These are phyloP conservation scores for Prunus padus DNA, from an alignment of 306 rosid species.

Conservation along the genomic window DNA sequence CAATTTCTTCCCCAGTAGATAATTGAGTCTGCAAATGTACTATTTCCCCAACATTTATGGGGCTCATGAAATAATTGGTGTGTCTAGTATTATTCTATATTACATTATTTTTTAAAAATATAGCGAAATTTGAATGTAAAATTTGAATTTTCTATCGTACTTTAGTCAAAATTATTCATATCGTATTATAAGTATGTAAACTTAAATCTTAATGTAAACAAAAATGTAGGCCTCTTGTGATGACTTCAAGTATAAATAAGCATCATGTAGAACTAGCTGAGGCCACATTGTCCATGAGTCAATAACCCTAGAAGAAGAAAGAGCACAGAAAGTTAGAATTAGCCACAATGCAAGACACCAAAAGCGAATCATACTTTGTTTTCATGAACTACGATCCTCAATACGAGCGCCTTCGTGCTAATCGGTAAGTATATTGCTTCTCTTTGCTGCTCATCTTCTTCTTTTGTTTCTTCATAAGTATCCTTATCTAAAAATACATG, in stretches of 20 bases:
- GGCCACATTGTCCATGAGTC: background rate
- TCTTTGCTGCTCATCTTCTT: background rate
- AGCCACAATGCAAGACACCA: constrained; percentile 44
- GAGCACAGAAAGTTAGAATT: background rate
- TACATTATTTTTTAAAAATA: rapidly evolving
- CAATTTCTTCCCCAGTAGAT: background rate
- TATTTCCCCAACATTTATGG: background rate
- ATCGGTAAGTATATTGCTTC: constrained; percentile 45
- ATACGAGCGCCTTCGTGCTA: constrained; percentile 66
- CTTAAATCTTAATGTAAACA: background rate
- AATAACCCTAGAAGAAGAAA: background rate
- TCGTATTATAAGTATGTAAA: no score
- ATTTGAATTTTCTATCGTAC: no score
- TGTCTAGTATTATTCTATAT: no score
- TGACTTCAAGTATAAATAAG: background rate
- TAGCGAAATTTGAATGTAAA: background rate
- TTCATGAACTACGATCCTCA: constrained; percentile 90
- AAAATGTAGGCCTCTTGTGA: background rate
- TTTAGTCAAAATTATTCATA: no score
- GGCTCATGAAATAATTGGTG: background rate
- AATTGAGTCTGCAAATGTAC: background rate
- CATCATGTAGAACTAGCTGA: background rate
- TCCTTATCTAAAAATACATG: constrained; percentile 8
- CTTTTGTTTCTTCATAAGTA: background rate
- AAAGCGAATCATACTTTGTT: constrained; percentile 65